Evolutionary conservation across 352 stramenopile species (phyloP).

Genomic region (Globisporangium iwayamae): DNA sequence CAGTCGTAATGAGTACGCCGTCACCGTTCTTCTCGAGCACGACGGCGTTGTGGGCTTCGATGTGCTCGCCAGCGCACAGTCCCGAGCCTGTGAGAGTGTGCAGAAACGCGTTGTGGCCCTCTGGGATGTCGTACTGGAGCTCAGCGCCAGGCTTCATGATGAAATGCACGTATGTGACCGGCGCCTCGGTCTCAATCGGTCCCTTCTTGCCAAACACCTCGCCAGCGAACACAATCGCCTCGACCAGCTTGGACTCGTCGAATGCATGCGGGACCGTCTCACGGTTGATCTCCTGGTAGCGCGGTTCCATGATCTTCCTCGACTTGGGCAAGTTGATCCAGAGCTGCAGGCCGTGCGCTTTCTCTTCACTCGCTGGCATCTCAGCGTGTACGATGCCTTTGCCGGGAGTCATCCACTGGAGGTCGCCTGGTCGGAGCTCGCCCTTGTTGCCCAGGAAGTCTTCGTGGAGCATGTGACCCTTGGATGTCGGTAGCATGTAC

Average conservation of each 20-base stretch:
- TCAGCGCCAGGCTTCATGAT: constrained; percentile 13
- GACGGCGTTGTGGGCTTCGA: constrained; percentile 21
- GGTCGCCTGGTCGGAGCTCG: constrained; percentile 37
- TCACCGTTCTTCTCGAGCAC: constrained; percentile 47
- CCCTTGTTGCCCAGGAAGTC: constrained; percentile 74
- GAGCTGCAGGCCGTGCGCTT: constrained; percentile 23
- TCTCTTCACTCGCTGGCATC: constrained; percentile 20
- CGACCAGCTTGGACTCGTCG: constrained; percentile 10
- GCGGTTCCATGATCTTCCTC: constrained; percentile 25
- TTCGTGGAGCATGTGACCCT: constrained; percentile 83
- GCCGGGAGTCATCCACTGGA: constrained; percentile 62
- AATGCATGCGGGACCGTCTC: constrained; percentile 18
- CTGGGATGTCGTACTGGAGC: constrained; percentile 18
- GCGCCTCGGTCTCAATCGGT: constrained; percentile 22
- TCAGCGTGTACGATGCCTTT: constrained; percentile 36
- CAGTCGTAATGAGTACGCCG: constrained; percentile 37
- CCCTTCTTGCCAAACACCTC: constrained; percentile 24
- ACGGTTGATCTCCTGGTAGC: constrained; percentile 28
- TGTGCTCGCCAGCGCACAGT: constrained; percentile 5
- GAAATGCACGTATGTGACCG: constrained; percentile 32
- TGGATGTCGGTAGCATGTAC: constrained; percentile 71
- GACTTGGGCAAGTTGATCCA: constrained; percentile 27
- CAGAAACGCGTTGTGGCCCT: constrained; percentile 22
- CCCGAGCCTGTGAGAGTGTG: constrained; percentile 17
- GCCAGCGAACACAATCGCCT: constrained; percentile 28